A percentile compares a stretch with the other conserved stretches of the same genome.
Evolutionary conservation across 768 basidiomycete genomes (phyloP).

Genomic region (Boletus huronensis): DNA sequence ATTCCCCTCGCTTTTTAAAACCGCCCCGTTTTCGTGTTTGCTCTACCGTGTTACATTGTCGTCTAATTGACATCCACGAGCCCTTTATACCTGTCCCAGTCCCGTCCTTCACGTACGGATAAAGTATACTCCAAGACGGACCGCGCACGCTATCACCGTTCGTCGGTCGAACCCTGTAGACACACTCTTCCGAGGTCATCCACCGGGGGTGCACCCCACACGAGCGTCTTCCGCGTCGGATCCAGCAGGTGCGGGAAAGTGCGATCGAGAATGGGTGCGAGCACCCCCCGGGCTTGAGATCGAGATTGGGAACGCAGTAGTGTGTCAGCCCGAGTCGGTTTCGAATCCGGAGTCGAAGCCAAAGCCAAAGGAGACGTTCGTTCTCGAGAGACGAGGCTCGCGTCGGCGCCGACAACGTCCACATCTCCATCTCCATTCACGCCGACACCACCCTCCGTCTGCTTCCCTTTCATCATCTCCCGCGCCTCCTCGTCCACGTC

Average conservation of each 20-base stretch:
- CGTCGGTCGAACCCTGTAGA: background rate
- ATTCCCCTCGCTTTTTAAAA: background rate
- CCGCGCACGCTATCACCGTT: background rate
- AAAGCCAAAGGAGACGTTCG: no score
- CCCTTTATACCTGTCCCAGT: background rate
- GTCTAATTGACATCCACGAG: background rate
- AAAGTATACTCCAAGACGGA: no score
- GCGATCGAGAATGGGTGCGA: conserved; percentile 41
- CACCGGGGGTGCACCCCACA: conserved; percentile 72
- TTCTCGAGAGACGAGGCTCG: background rate
- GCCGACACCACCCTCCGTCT: background rate
- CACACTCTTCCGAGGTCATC: conserved; percentile 53
- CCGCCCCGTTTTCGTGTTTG: background rate
- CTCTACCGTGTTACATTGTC: background rate
- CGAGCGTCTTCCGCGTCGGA: conserved; percentile 57
- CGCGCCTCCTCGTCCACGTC: conserved; percentile 79
- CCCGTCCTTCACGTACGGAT: no score
- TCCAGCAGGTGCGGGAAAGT: conserved; percentile 54
- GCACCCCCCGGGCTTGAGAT: conserved; percentile 40
- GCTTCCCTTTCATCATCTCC: conserved; percentile 40
- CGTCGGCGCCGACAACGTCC: background rate
- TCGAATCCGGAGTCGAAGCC: no score
- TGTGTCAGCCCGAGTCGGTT: background rate
- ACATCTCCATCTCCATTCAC: background rate
- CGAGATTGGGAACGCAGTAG: background rate